Evolutionary conservation across 2,329 filamentous ascomycete species (phyloP), one percentile per base, ranked within the genome.

Genomic region (Hymenoscyphus fraxineus): DNA sequence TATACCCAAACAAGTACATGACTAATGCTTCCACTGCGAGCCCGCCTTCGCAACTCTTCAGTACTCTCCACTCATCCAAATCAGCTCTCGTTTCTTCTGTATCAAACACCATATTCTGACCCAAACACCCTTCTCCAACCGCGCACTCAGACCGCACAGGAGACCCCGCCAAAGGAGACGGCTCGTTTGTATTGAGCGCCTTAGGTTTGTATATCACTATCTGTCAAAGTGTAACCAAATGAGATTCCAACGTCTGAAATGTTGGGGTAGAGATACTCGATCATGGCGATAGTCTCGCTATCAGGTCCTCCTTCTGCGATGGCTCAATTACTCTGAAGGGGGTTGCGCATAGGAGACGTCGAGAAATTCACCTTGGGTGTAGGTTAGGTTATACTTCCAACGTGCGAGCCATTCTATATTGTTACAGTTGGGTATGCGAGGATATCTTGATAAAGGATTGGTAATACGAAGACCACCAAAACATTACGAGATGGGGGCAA

Each of bases 151-250:
- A 27, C 27, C 27, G 27, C 27, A 27, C 27, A 27, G 27, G 27
- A 27, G 27, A 27, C 27, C 27, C 27, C 68, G 35, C 57, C 38
- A 65, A 82, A 85, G 1, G 85, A 83, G 6, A 81, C 80, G 15
- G 78, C 78, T 60, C 85, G 82, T 61, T 85, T 83, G 74, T 80
- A 86, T 69, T 84, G 78, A 7, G 74, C 73, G 2, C 82, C 82
- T 41, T 75, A 74, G 3, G 76, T 76, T 1, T 59, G 73, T 73
- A 4, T 76, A 75, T 1, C 71, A 64, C 66, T 57, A 31, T 61
- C 44, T 32, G 68, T 66, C n/a, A 63, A 62, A 7, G 66, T 68
- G 0, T 35, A 41, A 64, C 63, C 69, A 64, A 27, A 76, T 76
- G 83, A 83, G 47, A 84, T 80, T 0, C 79, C 81, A 58, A 81